phyloP scores from a whole-genome alignment of 2,329 filamentous ascomycete genomes.

The Pseudogymnoascus sp. region DNA sequence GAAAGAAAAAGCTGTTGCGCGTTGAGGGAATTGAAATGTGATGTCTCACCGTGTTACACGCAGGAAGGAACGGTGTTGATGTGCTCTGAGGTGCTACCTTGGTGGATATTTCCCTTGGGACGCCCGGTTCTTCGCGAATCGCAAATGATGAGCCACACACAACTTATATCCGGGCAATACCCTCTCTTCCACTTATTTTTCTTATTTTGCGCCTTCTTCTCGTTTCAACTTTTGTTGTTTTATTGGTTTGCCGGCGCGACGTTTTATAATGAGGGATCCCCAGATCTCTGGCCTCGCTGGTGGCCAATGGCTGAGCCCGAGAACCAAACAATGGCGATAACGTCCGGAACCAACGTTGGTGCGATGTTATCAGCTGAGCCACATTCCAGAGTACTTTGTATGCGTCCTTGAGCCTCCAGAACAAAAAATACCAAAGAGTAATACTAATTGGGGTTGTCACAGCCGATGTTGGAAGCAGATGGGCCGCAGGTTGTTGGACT shows the following conservation, averaged over 20 bases:
- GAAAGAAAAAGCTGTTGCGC: not conserved
- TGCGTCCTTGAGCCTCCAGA: not conserved
- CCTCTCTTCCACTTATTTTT: not conserved
- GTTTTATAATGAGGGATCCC: not conserved
- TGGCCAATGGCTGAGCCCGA: not conserved
- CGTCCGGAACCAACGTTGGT: not conserved
- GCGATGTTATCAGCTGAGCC: not conserved
- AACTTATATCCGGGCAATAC: not conserved
- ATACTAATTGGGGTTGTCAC: not conserved
- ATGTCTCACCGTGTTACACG: not conserved
- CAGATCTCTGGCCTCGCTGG: not conserved
- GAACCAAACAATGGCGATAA: not conserved
- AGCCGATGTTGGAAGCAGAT: not conserved
- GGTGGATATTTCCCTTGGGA: not conserved
- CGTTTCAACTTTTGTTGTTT: not conserved
- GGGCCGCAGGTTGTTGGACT: not conserved
- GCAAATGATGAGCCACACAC: not conserved
- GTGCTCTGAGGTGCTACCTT: not conserved
- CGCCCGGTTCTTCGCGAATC: not conserved
- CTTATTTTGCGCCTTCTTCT: not conserved
- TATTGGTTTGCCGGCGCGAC: not conserved
- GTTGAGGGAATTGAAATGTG: constrained; percentile 1
- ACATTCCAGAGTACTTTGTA: not conserved
- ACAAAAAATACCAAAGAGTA: not conserved
- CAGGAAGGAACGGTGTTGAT: not conserved